Evolutionary conservation across 768 basidiomycete species (phyloP).

Genomic region (Gelatoporia subvermispora): DNA sequence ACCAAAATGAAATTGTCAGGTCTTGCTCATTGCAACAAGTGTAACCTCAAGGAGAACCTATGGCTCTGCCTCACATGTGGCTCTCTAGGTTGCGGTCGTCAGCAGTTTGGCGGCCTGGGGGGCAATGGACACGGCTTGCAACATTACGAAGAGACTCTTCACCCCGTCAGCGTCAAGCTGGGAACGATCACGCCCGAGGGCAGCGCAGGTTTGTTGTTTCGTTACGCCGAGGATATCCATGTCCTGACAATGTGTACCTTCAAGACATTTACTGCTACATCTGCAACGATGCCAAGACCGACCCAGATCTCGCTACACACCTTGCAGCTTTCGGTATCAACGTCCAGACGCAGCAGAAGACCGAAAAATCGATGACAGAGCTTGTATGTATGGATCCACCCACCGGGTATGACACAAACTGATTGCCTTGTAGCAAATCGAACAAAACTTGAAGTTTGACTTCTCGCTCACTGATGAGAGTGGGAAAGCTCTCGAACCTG

Average conservation of each 20-base stretch:
- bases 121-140: constrained; percentile 88
- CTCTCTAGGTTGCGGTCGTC: constrained; percentile 80
- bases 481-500: constrained; percentile 80
- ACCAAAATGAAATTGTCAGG: constrained; percentile 36
- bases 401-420: neutral
- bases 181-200: constrained; percentile 98
- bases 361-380: constrained; percentile 96
- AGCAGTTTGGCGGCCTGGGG: constrained; percentile 73
- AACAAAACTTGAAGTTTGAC: constrained; percentile 92
- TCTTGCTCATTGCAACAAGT: constrained; percentile 74
- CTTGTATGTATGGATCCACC: constrained; percentile 46
- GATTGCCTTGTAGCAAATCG: constrained; percentile 65
- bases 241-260: neutral
- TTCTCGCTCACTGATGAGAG: constrained; percentile 86
- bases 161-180: constrained; percentile 85
- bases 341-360: constrained; percentile 76
- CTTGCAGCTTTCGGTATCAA: constrained; percentile 85
- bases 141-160: constrained; percentile 69
- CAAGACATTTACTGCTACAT: constrained; percentile 90
- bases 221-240: neutral
- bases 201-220: constrained; percentile 57
- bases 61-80: constrained; percentile 97
- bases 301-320: constrained; percentile 71
- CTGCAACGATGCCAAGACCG: constrained; percentile 79
- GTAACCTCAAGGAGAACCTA: constrained; percentile 85